Base-by-base conservation (phyloP, 768 basidiomycete species). In the Lentinula raphanica region DNA sequence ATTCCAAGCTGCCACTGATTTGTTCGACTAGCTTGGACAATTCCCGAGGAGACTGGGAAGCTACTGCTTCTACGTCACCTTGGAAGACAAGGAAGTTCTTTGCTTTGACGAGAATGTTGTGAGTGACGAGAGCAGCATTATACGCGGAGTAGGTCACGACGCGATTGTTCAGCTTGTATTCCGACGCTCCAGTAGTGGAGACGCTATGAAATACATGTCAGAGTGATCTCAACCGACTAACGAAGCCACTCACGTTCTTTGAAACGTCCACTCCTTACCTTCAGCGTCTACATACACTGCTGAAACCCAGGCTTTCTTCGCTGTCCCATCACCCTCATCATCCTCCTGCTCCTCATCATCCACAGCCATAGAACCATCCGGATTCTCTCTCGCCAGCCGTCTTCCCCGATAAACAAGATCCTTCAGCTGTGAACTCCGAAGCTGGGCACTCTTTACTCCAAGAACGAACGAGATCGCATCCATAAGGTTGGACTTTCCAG, bases 51-150 rank as follows among this genome's bases (percentile, higher is more conserved):
- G 91, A 94, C 64, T 99, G 97, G 2, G 92, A 91, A 0, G 97
- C 97, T 32, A 99, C 92, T 2, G 94, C 92, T 73, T 99, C 97
- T 31, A 99, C 97, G 68, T 98, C 97, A 53, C 97, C 97, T 68
- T 99, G 97, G 76, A 99, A 98, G 11, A 98, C 97, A 54, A 98
- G 87, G 67, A 98, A 99, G 75, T 98, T 98, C 77, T 98, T 98
- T 12, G 97, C 97, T 74, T 97, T 98, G 66, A 98, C 94, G 48
- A 98, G 90, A 66, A 99, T 92, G 66, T 98, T 97, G 67, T 97
- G 94, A 6, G 80, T 76, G 57, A 90, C 80, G 25, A 99, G 87
- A 12, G 92, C 90, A 5, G 86, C 78, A 60, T 97, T 97, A 77
- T 98, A 99, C 1, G 84, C 83, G 12, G 87, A 81, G 70, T 95